Conservation (phyloP, 768 basidiomycete species). For the Pleurotus djamor region DNA sequence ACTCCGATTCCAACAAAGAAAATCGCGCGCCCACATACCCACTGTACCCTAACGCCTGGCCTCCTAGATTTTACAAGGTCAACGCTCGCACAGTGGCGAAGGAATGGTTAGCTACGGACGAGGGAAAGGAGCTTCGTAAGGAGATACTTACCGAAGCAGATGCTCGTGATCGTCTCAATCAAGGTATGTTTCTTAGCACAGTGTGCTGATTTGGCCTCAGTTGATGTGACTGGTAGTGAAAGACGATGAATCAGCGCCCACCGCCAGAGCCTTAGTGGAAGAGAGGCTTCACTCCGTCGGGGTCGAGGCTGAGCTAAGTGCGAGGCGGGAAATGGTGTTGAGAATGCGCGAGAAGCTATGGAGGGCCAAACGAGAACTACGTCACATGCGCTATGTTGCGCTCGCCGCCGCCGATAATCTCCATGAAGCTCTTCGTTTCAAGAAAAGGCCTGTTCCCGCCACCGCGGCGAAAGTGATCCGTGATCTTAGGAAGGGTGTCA, state of each 20-base stretch:
- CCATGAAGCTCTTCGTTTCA: background rate
- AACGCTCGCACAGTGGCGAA: background rate
- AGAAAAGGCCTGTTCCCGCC: background rate
- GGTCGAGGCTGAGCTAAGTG: background rate
- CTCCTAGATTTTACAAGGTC: background rate
- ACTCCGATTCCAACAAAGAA: background rate
- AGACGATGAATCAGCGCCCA: background rate
- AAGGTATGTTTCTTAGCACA: background rate
- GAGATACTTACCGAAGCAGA: background rate
- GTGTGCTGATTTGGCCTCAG: background rate
- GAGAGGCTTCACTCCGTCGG: background rate
- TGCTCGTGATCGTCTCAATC: background rate
- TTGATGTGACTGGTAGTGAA: background rate
- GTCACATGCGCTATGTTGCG: background rate
- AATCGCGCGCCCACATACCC: background rate
- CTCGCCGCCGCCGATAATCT: background rate
- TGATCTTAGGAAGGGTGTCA: background rate
- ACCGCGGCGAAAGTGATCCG: background rate
- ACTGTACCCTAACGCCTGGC: background rate
- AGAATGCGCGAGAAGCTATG: background rate
- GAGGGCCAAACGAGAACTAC: background rate
- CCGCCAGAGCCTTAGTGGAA: background rate
- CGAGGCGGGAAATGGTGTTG: background rate
- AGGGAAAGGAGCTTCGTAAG: background rate
- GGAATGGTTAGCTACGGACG: background rate